Conservation (phyloP, 1,284 basidiomycete species). For the Ceratobasidium sp. region DNA sequence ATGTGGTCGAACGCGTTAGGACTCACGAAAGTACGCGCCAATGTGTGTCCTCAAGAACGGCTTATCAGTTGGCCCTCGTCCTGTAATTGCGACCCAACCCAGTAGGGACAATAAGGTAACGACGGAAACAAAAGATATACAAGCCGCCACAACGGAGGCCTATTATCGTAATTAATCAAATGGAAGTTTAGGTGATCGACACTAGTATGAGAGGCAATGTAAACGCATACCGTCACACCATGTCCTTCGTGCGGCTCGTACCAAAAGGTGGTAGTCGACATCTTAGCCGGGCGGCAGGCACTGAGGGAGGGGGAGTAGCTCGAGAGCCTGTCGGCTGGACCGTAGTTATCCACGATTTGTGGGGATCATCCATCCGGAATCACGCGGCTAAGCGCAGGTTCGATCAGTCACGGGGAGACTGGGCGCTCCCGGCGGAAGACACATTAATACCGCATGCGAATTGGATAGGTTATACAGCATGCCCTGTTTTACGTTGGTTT, state of each 20-base stretch:
- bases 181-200: background rate
- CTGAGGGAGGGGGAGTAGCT: conserved; percentile 5
- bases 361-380: background rate
- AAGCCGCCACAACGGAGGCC: conserved; percentile 36
- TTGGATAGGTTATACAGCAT: too few relatives aligned
- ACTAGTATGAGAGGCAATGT: background rate
- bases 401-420: conserved; percentile 26
- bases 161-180: background rate
- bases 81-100: conserved; percentile 34
- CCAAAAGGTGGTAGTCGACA: conserved; percentile 27
- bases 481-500: background rate
- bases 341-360: conserved; percentile 22
- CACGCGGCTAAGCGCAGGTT: conserved; percentile 25
- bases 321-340: conserved; percentile 24
- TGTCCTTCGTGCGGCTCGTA: conserved; percentile 42
- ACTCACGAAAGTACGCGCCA: conserved; percentile 35
- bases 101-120: conserved; percentile 9
- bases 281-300: conserved; percentile 19
- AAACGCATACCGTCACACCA: conserved; percentile 33
- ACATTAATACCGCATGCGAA: background rate
- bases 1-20: background rate
- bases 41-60: conserved; percentile 39
- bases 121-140: conserved; percentile 37
- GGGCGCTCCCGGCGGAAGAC: background rate
- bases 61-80: conserved; percentile 31